Evolutionary conservation across 345 rosid species (phyloP), one percentile per base, ranked within the genome.

Genomic region (Eucalyptus regnans): DNA sequence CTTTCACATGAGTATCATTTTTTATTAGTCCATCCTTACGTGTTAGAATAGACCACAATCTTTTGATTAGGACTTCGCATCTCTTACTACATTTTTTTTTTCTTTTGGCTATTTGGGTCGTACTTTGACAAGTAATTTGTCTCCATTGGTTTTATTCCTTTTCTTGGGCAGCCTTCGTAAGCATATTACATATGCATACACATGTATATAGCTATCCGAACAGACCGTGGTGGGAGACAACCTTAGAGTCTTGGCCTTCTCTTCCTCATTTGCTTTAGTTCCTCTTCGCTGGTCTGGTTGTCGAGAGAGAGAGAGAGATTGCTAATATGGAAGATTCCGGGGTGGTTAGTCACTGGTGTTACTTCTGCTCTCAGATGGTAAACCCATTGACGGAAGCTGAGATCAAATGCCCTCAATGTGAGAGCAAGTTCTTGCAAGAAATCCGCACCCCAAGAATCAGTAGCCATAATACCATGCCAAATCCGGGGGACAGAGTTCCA

Each of bases 301-400:
- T 76, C 12, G 80, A 76, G 83, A 76, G 8, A 68, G 83, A 76
- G 8, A 68, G 81, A 76, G 83, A 71, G 27, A 76, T 20, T 91
- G 87, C 86, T 87, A 86, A 89, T 89, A 94, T 96, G 97, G 97
- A 91, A 90, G 97, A 94, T 86, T 86, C 93, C 87, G 91, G 86
- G 92, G 90, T 90, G 23, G 88, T 91, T 80, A 92, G 89, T 27
- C 94, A 91, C 51, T 97, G 99, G 95, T 96, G 98, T 90, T 91
- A 96, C 93, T 85, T 92, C 90, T 96, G 96, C 87, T 91, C 92
- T 56, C 94, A 86, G 50, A 86, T 89, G 86, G 96, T 97, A 90
- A 91, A 86, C 84, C 96, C 95, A 20, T 51, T 87, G 7, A 86
- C 85, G 52, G 97, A 90, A 86, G 92, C 56, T 46, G 94, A 91